Evolutionary conservation across 805 yeast genomes (phyloP).

Genomic region (Wickerhamiella nectarea): DNA sequence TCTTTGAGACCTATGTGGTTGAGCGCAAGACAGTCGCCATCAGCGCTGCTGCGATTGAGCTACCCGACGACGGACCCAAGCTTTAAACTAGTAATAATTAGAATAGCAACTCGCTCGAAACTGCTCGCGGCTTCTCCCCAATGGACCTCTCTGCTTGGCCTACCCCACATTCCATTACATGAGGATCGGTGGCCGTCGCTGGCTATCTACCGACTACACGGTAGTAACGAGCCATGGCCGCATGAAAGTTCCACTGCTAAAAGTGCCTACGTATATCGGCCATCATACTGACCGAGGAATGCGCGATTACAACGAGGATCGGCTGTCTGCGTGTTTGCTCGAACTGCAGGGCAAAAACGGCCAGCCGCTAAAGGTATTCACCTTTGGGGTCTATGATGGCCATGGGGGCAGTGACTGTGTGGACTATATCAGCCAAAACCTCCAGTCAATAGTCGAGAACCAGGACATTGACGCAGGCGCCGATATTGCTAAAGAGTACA

Average conservation of each 20-base stretch:
- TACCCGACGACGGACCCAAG: constrained; percentile 24
- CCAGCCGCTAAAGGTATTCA: constrained; percentile 36
- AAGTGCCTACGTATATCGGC: constrained; percentile 65
- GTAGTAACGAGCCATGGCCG: constrained; percentile 13
- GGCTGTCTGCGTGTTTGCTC: constrained; percentile 52
- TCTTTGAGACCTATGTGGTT: constrained; percentile 69
- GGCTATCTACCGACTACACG: constrained; percentile 13
- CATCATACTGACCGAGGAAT: constrained; percentile 66
- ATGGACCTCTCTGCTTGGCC: too few relatives aligned
- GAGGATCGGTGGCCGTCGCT: background rate
- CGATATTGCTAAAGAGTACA: constrained; percentile 41
- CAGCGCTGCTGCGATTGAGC: constrained; percentile 73
- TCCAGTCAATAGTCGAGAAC: constrained; percentile 41
- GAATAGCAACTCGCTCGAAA: too few relatives aligned
- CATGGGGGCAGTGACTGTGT: constrained; percentile 83
- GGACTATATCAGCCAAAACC: constrained; percentile 38
- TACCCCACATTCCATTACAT: background rate
- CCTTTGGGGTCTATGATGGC: constrained; percentile 76
- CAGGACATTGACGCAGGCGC: constrained; percentile 29
- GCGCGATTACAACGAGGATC: constrained; percentile 70
- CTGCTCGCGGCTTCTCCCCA: too few relatives aligned
- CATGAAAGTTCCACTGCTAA: constrained; percentile 42
- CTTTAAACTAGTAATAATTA: constrained; percentile 16
- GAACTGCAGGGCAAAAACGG: constrained; percentile 28
- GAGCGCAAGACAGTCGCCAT: constrained; percentile 70